These are phyloP conservation scores for Wickerhamiella nectarea DNA, from an alignment of 805 yeast genomes.

Conservation along the genomic window DNA sequence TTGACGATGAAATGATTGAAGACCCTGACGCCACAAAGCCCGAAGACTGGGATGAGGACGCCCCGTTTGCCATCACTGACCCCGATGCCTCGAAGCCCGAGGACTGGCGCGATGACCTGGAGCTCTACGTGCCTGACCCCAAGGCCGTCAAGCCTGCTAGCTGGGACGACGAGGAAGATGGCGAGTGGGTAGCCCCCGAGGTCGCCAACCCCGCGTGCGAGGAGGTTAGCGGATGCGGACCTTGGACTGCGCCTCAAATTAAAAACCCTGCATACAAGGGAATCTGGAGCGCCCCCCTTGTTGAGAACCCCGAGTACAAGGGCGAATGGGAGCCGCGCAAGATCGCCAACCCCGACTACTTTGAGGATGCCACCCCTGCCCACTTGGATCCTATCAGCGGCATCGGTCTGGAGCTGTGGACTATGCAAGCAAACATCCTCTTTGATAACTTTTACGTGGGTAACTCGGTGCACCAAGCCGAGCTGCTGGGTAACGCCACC, in stretches of 20 bases:
- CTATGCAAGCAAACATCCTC: constrained; percentile 59
- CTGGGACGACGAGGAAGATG: constrained; percentile 89
- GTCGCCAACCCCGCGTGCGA: constrained; percentile 64
- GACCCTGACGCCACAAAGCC: constrained; percentile 66
- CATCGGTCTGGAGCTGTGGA: constrained; percentile 81
- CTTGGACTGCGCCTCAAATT: constrained; percentile 57
- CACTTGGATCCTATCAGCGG: constrained; percentile 60
- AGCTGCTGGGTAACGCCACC: constrained; percentile 64
- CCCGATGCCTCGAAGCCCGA: constrained; percentile 56
- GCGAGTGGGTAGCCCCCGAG: constrained; percentile 64
- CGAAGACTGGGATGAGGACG: constrained; percentile 69
- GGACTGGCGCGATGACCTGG: constrained; percentile 62
- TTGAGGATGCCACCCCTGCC: constrained; percentile 43
- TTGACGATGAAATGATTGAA: constrained; percentile 47
- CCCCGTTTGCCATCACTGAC: constrained; percentile 52
- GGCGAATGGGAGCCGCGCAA: constrained; percentile 65
- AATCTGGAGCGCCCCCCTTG: constrained; percentile 56
- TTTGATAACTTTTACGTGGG: constrained; percentile 82
- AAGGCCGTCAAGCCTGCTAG: constrained; percentile 51
- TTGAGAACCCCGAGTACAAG: constrained; percentile 60
- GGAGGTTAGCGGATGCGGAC: constrained; percentile 57
- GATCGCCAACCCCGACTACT: constrained; percentile 58
- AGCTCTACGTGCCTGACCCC: constrained; percentile 52
- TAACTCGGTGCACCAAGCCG: constrained; percentile 74
- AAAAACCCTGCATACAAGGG: constrained; percentile 64